Evolutionary conservation across 805 yeast species (phyloP).

Genomic region (Nadsonia fulvescens): DNA sequence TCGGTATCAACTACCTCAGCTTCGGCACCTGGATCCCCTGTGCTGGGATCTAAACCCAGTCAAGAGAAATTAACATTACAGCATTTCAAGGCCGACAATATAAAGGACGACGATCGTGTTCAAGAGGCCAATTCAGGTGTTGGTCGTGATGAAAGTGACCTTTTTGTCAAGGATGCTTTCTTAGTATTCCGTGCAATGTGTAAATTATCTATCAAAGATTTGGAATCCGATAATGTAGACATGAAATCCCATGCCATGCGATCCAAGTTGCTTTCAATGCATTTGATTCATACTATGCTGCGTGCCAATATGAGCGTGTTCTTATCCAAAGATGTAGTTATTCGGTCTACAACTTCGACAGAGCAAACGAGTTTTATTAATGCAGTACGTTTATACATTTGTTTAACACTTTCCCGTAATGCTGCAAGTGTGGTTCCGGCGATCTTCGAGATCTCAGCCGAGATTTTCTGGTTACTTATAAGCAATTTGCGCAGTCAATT

Average conservation of each 20-base stretch:
- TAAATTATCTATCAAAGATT: conserved; percentile 67
- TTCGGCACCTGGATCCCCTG: conserved; percentile 3
- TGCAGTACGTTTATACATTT: conserved; percentile 69
- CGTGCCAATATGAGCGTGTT: conserved; percentile 75
- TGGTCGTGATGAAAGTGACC: conserved; percentile 40
- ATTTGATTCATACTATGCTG: conserved; percentile 69
- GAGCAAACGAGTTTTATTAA: conserved; percentile 47
- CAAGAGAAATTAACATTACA: too few species aligned
- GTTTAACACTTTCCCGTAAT: conserved; percentile 70
- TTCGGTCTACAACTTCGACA: conserved; percentile 16
- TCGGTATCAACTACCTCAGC: too few species aligned
- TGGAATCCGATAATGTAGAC: conserved; percentile 44
- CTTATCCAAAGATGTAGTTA: conserved; percentile 23
- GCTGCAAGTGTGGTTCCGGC: conserved; percentile 86
- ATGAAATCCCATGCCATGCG: conserved; percentile 80
- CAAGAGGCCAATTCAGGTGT: conserved; percentile 21
- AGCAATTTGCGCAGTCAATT: conserved; percentile 73
- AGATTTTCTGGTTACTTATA: conserved; percentile 80
- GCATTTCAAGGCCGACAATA: too few species aligned
- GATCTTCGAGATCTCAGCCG: conserved; percentile 78
- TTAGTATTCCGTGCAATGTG: conserved; percentile 89
- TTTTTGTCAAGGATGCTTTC: conserved; percentile 77
- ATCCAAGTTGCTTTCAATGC: conserved; percentile 75
- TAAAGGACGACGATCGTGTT: conserved; percentile 15
- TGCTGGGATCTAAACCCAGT: too few species aligned